These are phyloP conservation scores for Yamadazyma songkhlaensis DNA, from an alignment of 1,139 yeast genomes.

Conservation along the genomic window DNA sequence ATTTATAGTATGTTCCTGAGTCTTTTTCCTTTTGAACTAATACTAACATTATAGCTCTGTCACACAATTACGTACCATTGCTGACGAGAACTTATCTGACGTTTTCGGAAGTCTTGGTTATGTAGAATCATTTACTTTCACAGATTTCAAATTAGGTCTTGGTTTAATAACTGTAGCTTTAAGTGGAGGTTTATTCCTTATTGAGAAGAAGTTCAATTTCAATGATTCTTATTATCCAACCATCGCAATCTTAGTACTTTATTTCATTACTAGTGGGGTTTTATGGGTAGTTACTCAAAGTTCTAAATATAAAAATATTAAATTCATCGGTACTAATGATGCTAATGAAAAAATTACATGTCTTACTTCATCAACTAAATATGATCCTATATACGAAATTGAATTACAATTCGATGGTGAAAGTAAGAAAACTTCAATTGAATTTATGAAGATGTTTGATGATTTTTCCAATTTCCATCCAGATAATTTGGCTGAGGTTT, in stretches of 20 bases:
- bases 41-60: slow-evolving; percentile 33
- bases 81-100: slow-evolving; percentile 47
- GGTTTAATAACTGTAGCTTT: slow-evolving; percentile 67
- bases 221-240: slow-evolving; percentile 33
- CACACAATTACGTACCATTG: slow-evolving; percentile 44
- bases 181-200: slow-evolving; percentile 62
- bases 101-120: slow-evolving; percentile 59
- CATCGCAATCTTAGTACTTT: slow-evolving; percentile 45
- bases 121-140: slow-evolving; percentile 52
- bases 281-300: slow-evolving; percentile 43
- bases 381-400: slow-evolving; percentile 44
- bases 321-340: slow-evolving; percentile 54
- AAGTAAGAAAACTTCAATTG: slow-evolving; percentile 20
- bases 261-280: slow-evolving; percentile 48
- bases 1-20: slow-evolving; percentile 14
- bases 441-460: slow-evolving; percentile 47
- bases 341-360: slow-evolving; percentile 35
- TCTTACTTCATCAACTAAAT: slow-evolving; percentile 36
- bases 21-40: not conserved
- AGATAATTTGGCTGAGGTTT: slow-evolving; percentile 31
- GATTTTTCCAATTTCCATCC: slow-evolving; percentile 45
- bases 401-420: slow-evolving; percentile 27
- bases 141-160: slow-evolving; percentile 63
- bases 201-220: slow-evolving; percentile 62
- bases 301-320: slow-evolving; percentile 49